Base-by-base conservation (phyloP, 2,329 filamentous ascomycete genomes). In the Talaromyces funiculosus region DNA sequence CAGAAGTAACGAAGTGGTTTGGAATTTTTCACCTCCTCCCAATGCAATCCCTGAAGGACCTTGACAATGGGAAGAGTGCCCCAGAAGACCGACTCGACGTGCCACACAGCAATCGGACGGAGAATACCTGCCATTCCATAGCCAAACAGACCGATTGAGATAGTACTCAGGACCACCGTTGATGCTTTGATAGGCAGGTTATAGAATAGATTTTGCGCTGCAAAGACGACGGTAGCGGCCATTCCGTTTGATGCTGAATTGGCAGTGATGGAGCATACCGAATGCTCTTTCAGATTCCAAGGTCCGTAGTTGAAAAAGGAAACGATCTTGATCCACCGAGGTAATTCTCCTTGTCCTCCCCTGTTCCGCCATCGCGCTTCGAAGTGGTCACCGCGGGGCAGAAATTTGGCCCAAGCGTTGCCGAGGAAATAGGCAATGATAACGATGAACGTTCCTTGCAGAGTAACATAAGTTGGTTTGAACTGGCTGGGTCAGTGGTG, bases 81-180 rank as follows among this genome's bases (percentile, higher is more conserved):
- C 82, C 82, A 85, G 69, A 83, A 85, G 2, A 85, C 82, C 1
- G 81, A 77, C 14, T 84, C 82, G 4, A 81, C 78, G 56, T 83
- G 81, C 76, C 80, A 84, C 10, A 85, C 82, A 1, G 77, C 75
- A 38, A 84, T 76, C 0, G 82, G 82, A 0, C 82, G 80, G 66
- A 84, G 68, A 2, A 84, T 49, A 7, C 82, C 82, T 45, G 77
- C 79, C 3, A 85, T 68, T 1, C 81, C 82, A 42, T 83, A 85
- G 1, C 82, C 82, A 57, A 83, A 84, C 1, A 84, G 67, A 0
- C 80, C 80, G 42, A 84, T 83, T 0, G 81, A 84, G 56, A 84
- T 79, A 14, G 76, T 77, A 24, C 71, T 75, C 59, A 84, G 62
- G 6, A 84, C 72, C 0, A 82, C 77, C 0, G 82, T 84, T 0